These are phyloP conservation scores for Picea sitchensis DNA, from an alignment of 75 land plant species.

Conservation along the genomic window DNA sequence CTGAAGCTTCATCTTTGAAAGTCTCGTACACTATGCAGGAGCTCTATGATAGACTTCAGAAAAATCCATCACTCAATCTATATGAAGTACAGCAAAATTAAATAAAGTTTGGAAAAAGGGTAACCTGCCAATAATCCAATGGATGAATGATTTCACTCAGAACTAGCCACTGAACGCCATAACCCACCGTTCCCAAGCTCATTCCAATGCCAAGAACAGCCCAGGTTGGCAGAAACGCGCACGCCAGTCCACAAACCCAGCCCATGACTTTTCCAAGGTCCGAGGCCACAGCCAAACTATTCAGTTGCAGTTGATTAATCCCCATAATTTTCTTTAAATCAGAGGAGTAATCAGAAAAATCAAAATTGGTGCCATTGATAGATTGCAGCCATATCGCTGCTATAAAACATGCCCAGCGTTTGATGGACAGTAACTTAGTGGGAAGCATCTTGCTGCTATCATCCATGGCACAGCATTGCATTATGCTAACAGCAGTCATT, in stretches of 20 bases:
- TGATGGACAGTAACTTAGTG: neutral
- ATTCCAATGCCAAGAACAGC: slow-evolving; percentile 49
- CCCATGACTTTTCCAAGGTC: slow-evolving; percentile 85
- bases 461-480: neutral
- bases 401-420: slow-evolving; percentile 63
- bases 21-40: too few relatives aligned
- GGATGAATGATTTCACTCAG: slow-evolving; percentile 28
- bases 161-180: slow-evolving; percentile 64
- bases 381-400: slow-evolving; percentile 80
- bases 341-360: slow-evolving; percentile 78
- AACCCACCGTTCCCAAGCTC: slow-evolving; percentile 51
- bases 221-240: slow-evolving; percentile 59
- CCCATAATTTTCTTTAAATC: slow-evolving; percentile 60
- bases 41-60: too few relatives aligned
- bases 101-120: too few relatives aligned
- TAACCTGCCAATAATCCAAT: slow-evolving; percentile 35
- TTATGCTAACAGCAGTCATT: neutral
- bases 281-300: slow-evolving; percentile 73
- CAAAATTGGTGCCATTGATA: slow-evolving; percentile 67
- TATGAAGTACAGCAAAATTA: too few relatives aligned
- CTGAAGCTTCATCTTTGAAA: too few relatives aligned
- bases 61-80: too few relatives aligned
- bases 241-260: slow-evolving; percentile 61
- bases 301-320: slow-evolving; percentile 72
- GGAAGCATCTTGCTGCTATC: neutral